Base-by-base conservation (phyloP, 306 rosid genomes). In the Luffa aegyptiaca region DNA sequence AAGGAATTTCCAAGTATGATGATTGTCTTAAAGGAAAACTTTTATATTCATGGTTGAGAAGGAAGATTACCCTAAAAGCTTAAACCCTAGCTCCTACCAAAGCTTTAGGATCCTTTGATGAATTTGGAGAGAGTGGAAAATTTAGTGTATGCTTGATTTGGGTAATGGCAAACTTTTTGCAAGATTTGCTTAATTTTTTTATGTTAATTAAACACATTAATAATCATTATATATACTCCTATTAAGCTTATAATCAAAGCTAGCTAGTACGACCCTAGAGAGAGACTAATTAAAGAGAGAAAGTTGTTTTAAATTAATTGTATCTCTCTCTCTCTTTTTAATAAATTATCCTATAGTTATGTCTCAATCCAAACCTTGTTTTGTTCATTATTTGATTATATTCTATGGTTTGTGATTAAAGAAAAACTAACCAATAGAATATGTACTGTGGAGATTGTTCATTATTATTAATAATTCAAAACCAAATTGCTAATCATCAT, bases 171-270 rank as follows among this genome's bases (percentile, higher is more conserved):
- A 45, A 26, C 36, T 48, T 68, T 65, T 41, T 41, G 74, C 74
- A 17, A 68, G 74, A 68, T 68, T 68, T 68, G 16, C 74, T 68
- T n/a, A 17, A 17, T 66, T 8, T 16, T 72, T 12, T 12, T 6
- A n/a, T 21, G 37, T 68, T 8, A 66, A 68, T 16, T 14, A 37
- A 68, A 68, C 5, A 36, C 46, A 37, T 68, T 68, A 18, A 70
- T 21, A 70, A 70, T 45, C 76, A 44, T 70, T 5, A 70, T 45
- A 2, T 5, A 70, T 45, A 2, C 39, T 70, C 26, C 35, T 70
- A 70, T 39, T 70, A 2, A 42, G 52, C 55, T 70, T 70, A 70
- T 70, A 10, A 70, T 70, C 76, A 70, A 70, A 70, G 71, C 39
- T 70, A 70, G 55, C 46, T 65, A 65, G 45, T 20, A 42, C 2